These are phyloP conservation scores for Flaveria floridana DNA, from an alignment of 140 eudicot genomes.

Conservation along the genomic window DNA sequence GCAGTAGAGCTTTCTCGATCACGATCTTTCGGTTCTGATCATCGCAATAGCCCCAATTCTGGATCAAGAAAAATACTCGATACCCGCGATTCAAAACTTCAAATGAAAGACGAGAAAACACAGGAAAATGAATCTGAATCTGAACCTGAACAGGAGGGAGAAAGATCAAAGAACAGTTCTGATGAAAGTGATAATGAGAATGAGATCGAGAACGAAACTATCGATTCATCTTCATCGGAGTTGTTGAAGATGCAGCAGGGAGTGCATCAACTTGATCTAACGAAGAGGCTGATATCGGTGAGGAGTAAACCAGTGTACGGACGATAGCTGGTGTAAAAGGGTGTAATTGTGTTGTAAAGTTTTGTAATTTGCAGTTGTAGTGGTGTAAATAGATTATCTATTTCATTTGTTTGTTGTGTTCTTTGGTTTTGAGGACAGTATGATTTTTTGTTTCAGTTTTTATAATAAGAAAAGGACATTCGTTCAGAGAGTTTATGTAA, in stretches of 20 bases:
- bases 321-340: constrained; percentile 12
- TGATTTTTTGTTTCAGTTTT: background rate
- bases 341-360: constrained; percentile 14
- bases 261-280: constrained; percentile 34
- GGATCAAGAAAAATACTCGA: constrained; percentile 27
- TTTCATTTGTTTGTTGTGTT: constrained; percentile 23
- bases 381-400: background rate
- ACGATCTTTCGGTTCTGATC: constrained; percentile 47
- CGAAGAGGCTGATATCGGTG: constrained; percentile 51
- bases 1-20: constrained; percentile 81
- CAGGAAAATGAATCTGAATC: constrained; percentile 24
- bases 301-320: constrained; percentile 48
- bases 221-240: background rate
- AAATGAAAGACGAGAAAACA: constrained; percentile 18
- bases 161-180: constrained; percentile 17
- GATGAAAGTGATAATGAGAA: constrained; percentile 54
- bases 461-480: background rate
- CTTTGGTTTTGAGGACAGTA: background rate
- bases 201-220: constrained; percentile 30
- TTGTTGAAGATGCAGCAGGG: constrained; percentile 17
- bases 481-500: background rate
- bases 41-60: constrained; percentile 36
- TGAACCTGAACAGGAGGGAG: constrained; percentile 32
- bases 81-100: constrained; percentile 23
- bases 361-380: constrained; percentile 14